phyloP scores from a whole-genome alignment of 2,329 filamentous ascomycete genomes.

The Didymella exigua region DNA sequence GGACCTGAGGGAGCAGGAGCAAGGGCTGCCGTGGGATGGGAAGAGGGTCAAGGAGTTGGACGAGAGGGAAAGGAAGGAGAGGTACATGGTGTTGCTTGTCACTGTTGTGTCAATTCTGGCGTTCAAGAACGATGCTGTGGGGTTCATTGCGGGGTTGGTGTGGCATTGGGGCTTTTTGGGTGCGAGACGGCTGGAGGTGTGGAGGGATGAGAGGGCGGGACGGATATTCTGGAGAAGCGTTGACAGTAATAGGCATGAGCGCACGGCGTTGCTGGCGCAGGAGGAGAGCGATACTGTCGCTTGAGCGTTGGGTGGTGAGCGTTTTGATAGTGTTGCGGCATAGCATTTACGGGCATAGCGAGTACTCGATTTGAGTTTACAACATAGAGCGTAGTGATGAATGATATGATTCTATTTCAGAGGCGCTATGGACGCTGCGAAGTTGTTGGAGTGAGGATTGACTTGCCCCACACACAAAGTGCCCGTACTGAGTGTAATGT shows the following conservation, averaged over 20 bases:
- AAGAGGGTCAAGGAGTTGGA: conserved; percentile 61
- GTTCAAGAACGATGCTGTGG: conserved; percentile 88
- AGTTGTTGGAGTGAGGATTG: background rate
- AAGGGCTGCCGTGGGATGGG: conserved; percentile 34
- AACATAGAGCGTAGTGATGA: background rate
- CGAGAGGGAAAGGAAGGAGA: conserved; percentile 71
- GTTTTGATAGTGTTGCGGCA: conserved; percentile 5
- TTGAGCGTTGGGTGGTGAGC: conserved; percentile 17
- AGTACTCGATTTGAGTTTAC: background rate
- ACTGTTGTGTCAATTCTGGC: conserved; percentile 82
- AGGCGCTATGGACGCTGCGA: background rate
- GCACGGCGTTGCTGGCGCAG: conserved; percentile 30
- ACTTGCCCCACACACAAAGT: background rate
- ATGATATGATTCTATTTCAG: background rate
- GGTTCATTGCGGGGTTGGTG: conserved; percentile 80
- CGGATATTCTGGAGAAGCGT: conserved; percentile 34
- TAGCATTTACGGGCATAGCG: background rate
- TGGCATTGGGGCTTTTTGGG: conserved; percentile 71
- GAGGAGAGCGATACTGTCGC: conserved; percentile 38
- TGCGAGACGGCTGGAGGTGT: conserved; percentile 31
- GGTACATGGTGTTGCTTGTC: conserved; percentile 89
- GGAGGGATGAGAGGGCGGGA: conserved; percentile 26
- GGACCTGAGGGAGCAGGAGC: conserved; percentile 56
- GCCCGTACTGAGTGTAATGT: background rate
- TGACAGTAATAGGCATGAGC: conserved; percentile 28